Conservation (phyloP, 345 rosid genomes). For the Eucalyptus tenuipes region DNA sequence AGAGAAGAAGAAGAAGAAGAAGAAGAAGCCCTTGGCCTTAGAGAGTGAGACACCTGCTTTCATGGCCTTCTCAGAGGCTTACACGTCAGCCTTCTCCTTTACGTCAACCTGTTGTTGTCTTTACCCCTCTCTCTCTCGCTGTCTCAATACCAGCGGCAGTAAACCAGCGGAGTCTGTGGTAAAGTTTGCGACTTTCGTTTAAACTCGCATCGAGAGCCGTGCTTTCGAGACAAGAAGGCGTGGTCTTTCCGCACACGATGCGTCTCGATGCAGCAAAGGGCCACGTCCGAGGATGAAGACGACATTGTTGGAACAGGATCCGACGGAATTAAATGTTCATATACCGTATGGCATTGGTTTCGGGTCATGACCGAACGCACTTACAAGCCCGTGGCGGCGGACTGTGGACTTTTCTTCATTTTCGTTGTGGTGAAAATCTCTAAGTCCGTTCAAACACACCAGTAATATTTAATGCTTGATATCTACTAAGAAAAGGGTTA, state of each 20-base stretch:
- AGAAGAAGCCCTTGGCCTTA: not conserved
- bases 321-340: not conserved
- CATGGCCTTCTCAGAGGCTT: not conserved
- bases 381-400: not conserved
- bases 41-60: not conserved
- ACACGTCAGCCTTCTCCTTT: not conserved
- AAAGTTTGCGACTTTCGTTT: not conserved
- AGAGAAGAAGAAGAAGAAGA: too few species aligned
- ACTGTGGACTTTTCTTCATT: not conserved
- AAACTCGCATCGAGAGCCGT: not conserved
- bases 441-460: not conserved
- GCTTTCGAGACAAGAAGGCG: not conserved
- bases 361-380: not conserved
- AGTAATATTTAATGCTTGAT: not conserved
- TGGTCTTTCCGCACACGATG: not conserved
- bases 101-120: not conserved
- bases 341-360: not conserved
- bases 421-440: not conserved
- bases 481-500: not conserved
- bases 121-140: not conserved
- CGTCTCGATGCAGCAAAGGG: not conserved
- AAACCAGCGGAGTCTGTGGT: not conserved
- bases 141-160: not conserved
- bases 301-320: not conserved
- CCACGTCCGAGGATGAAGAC: not conserved